phyloP scores from a whole-genome alignment of 306 rosid genomes.

The Senna siamea region DNA sequence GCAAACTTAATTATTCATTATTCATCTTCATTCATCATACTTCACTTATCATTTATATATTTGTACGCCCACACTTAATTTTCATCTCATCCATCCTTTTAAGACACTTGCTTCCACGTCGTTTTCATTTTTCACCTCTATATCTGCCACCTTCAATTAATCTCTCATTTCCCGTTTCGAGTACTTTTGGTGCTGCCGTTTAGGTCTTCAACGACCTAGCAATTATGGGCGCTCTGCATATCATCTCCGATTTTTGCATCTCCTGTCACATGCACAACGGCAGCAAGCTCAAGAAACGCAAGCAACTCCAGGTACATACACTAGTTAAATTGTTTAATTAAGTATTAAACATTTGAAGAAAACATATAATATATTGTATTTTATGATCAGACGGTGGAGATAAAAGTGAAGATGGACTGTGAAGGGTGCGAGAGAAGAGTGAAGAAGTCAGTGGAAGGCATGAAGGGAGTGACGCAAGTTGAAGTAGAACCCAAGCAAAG shows the following conservation, averaged over 20 bases:
- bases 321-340: no score
- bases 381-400: background rate
- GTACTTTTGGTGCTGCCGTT: background rate
- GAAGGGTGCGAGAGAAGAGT: constrained; percentile 1
- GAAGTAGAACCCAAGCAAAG: background rate
- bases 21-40: no score
- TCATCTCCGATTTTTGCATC: background rate
- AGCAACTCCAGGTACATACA: background rate
- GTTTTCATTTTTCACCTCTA: background rate
- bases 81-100: no score
- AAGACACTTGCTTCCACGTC: background rate
- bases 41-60: no score
- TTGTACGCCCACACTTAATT: no score
- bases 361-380: no score
- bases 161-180: background rate
- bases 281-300: background rate
- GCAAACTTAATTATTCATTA: background rate
- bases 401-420: background rate
- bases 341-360: no score
- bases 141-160: no score
- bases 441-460: background rate
- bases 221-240: background rate
- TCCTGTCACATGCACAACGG: background rate
- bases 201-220: background rate
- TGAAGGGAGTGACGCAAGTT: background rate